Conservation (phyloP, 176 grass and related monocot species). For the Oryza glumipatula region DNA sequence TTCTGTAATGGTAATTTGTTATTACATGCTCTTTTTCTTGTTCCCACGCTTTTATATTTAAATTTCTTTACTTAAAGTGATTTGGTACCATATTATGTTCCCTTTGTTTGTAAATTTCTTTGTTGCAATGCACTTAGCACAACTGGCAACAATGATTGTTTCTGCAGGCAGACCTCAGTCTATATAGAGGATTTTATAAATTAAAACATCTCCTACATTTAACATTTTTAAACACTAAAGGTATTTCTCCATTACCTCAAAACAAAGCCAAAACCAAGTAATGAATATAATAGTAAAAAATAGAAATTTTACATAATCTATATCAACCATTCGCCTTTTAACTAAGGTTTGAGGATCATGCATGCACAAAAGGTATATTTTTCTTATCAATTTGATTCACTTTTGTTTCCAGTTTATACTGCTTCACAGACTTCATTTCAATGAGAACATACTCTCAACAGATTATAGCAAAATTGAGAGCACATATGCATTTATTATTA, state of each 20-base stretch:
- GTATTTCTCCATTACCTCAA: slow-evolving; percentile 15
- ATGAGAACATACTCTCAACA: neutral
- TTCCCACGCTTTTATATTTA: slow-evolving; percentile 10
- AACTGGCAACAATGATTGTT: neutral
- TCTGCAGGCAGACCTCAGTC: slow-evolving; percentile 12
- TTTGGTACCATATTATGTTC: neutral
- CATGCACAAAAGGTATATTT: slow-evolving; percentile 12
- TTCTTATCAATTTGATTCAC: neutral
- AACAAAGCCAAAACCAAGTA: slow-evolving; percentile 16
- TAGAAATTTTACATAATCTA: slow-evolving; percentile 13
- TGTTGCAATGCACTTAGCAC: slow-evolving; percentile 22
- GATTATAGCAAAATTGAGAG: slow-evolving; percentile 1
- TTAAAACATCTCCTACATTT: slow-evolving; percentile 19
- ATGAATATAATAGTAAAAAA: neutral
- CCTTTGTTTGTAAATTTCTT: slow-evolving; percentile 5
- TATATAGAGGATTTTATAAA: slow-evolving; percentile 17
- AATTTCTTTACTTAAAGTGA: slow-evolving; percentile 29
- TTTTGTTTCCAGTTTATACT: neutral
- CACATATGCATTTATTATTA: slow-evolving; percentile 16
- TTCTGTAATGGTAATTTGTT: slow-evolving; percentile 75
- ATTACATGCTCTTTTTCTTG: slow-evolving; percentile 18
- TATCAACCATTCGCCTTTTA: neutral
- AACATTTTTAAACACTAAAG: slow-evolving; percentile 17
- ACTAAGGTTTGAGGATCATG: neutral
- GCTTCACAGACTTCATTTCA: slow-evolving; percentile 25